phyloP scores from a whole-genome alignment of 495 filamentous ascomycete species.

The Hypoxylon cercidicola region DNA sequence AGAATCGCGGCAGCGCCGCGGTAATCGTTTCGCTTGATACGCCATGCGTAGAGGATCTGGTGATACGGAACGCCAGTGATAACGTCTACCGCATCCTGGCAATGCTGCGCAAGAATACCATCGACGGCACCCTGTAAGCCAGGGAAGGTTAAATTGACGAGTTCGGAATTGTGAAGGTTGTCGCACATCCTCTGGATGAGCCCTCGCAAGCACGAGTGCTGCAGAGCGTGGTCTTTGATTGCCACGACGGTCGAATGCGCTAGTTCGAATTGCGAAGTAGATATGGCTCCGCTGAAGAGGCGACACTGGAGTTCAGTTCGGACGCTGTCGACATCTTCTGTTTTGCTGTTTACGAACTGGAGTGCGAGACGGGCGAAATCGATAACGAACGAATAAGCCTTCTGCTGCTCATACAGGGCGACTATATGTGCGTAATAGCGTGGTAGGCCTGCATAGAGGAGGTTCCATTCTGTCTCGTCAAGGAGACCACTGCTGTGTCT shows the following conservation, averaged over 20 bases:
- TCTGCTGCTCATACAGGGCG: constrained; percentile 79
- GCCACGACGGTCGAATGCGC: constrained; percentile 82
- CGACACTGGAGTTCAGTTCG: constrained; percentile 79
- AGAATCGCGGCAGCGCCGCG: constrained; percentile 86
- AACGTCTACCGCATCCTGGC: constrained; percentile 66
- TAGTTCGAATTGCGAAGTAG: constrained; percentile 79
- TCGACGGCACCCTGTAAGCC: constrained; percentile 82
- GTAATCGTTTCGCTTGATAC: constrained; percentile 83
- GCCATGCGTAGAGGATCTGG: constrained; percentile 88
- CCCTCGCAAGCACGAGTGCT: constrained; percentile 68
- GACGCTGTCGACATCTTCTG: constrained; percentile 53
- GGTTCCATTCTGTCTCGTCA: constrained; percentile 73
- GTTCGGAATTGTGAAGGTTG: constrained; percentile 70
- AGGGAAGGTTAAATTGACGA: constrained; percentile 80
- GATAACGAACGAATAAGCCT: constrained; percentile 78
- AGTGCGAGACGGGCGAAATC: constrained; percentile 86
- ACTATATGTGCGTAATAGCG: constrained; percentile 90
- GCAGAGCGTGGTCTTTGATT: constrained; percentile 74
- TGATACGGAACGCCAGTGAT: constrained; percentile 71
- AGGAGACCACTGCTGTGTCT: constrained; percentile 69
- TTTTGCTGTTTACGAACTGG: constrained; percentile 61
- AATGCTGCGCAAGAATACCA: constrained; percentile 73
- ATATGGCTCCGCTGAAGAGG: constrained; percentile 81
- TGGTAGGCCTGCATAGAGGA: constrained; percentile 79
- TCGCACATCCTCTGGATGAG: constrained; percentile 79